Conservation (phyloP, 1,139 yeast genomes). For the Hansenula anomala region DNA sequence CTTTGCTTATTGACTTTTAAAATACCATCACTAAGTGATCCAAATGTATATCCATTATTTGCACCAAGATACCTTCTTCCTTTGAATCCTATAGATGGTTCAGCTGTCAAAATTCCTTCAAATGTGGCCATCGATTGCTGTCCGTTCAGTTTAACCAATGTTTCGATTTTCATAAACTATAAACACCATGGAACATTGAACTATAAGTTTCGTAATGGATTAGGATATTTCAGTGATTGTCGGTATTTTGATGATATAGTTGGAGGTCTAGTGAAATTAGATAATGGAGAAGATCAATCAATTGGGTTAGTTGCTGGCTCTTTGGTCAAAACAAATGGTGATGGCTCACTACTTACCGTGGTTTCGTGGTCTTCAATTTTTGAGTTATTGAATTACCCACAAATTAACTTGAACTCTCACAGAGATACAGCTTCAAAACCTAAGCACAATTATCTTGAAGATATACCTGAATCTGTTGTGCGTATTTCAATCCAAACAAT, state of each 20-base stretch:
- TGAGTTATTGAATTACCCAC: conserved; percentile 7
- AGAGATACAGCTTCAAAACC: too few species aligned
- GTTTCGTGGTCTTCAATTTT: conserved; percentile 42
- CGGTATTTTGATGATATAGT: conserved; percentile 60
- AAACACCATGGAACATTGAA: conserved; percentile 42
- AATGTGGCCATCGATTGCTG: conserved; percentile 32
- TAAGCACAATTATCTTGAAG: too few species aligned
- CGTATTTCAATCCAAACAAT: conserved; percentile 20
- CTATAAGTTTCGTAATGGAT: conserved; percentile 23
- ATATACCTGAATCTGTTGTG: conserved; percentile 19
- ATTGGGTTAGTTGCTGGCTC: conserved; percentile 54
- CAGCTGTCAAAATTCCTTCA: conserved; percentile 10
- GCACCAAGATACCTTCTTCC: conserved; percentile 4
- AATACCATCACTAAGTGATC: not conserved
- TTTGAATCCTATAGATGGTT: conserved; percentile 6
- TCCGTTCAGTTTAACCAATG: conserved; percentile 60
- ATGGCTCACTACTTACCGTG: conserved; percentile 52
- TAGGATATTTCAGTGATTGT: conserved; percentile 43
- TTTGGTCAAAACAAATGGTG: conserved; percentile 48
- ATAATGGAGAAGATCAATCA: conserved; percentile 12
- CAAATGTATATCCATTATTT: conserved; percentile 6
- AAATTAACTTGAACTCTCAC: too few species aligned
- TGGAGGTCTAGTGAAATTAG: conserved; percentile 47
- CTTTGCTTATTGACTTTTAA: conserved; percentile 6
- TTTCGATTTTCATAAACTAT: conserved; percentile 49